Percentiles rank a stretch among this genome's conserved stretches.
phyloP scores from a whole-genome alignment of 169 alveolate genomes.

The Eimeria tenella region DNA sequence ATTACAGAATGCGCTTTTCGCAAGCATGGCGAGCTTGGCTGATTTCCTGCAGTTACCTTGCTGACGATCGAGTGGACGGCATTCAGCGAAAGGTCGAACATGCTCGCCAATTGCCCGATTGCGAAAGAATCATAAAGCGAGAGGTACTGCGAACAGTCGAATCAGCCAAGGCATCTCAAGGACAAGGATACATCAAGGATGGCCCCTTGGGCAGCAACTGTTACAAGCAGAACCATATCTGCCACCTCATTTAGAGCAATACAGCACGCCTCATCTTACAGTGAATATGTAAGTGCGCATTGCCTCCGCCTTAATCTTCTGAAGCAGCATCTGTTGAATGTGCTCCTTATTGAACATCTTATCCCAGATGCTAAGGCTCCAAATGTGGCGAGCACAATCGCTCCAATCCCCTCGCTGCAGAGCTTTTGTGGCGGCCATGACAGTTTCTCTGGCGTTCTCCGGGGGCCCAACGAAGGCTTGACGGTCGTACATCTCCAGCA shows the following conservation, averaged over 20 bases:
- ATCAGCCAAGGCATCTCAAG: background rate
- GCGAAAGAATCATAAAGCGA: slow-evolving; percentile 91
- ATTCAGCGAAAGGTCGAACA: slow-evolving; percentile 89
- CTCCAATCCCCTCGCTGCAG: slow-evolving; percentile 96
- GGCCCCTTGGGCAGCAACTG: background rate
- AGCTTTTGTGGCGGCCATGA: slow-evolving; percentile 93
- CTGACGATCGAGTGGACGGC: slow-evolving; percentile 91
- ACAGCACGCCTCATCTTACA: slow-evolving; percentile 6
- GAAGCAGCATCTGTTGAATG: slow-evolving; percentile 89
- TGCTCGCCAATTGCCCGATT: slow-evolving; percentile 88
- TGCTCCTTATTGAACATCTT: slow-evolving; percentile 90
- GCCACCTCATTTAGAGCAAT: background rate
- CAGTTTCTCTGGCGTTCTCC: slow-evolving; percentile 95
- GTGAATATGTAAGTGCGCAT: slow-evolving; percentile 94
- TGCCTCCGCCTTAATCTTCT: slow-evolving; percentile 95
- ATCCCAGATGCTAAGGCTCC: slow-evolving; percentile 90
- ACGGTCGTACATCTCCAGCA: slow-evolving; percentile 94
- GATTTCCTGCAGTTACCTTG: slow-evolving; percentile 78
- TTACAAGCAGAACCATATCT: background rate
- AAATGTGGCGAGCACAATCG: slow-evolving; percentile 91
- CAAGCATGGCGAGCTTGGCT: no score
- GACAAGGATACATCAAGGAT: background rate
- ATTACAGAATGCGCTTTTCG: no score
- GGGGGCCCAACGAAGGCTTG: slow-evolving; percentile 96
- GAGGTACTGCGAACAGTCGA: slow-evolving; percentile 80